A percentile compares a stretch with the other conserved stretches of the same genome.
phyloP scores from a whole-genome alignment of 495 filamentous ascomycete genomes.

The Penicillium bovifimosum region DNA sequence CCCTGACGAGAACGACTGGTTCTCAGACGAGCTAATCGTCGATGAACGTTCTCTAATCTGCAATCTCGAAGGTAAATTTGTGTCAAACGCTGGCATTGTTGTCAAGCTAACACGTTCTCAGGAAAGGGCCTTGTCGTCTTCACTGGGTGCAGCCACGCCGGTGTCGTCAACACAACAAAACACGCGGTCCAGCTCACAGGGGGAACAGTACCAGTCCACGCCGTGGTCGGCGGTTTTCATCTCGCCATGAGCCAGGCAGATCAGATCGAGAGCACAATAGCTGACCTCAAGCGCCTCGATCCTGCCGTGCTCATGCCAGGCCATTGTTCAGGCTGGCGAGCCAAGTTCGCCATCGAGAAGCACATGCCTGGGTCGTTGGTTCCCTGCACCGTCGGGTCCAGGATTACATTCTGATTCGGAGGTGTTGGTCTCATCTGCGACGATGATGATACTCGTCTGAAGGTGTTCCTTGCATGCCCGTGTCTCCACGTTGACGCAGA shows the following conservation, averaged over 20 bases:
- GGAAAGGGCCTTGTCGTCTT: slow-evolving; percentile 56
- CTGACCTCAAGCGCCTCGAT: slow-evolving; percentile 48
- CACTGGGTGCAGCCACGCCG: slow-evolving; percentile 58
- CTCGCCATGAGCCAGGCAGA: slow-evolving; percentile 45
- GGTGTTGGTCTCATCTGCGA: slow-evolving; percentile 4
- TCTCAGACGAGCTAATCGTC: slow-evolving; percentile 47
- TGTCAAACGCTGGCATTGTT: background rate
- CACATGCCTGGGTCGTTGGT: slow-evolving; percentile 51
- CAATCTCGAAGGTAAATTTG: slow-evolving; percentile 47
- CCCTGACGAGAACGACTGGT: slow-evolving; percentile 44
- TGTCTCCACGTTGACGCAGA: slow-evolving; percentile 19
- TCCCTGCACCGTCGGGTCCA: slow-evolving; percentile 52
- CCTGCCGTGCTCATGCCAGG: slow-evolving; percentile 52
- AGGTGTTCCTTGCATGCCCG: slow-evolving; percentile 10
- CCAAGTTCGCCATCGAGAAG: slow-evolving; percentile 55
- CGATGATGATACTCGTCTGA: background rate
- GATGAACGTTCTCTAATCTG: slow-evolving; percentile 58
- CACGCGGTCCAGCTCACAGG: slow-evolving; percentile 43
- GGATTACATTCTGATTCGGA: slow-evolving; percentile 38
- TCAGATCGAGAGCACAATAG: slow-evolving; percentile 43
- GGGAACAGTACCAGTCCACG: slow-evolving; percentile 43
- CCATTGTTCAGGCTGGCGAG: slow-evolving; percentile 58
- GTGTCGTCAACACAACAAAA: slow-evolving; percentile 51
- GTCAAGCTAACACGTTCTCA: slow-evolving; percentile 13
- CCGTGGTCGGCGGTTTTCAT: slow-evolving; percentile 57